A percentile compares a stretch with the other conserved stretches of the same genome.
Conservation (phyloP, 2,329 filamentous ascomycete species). For the Fusarium haematococcum region DNA sequence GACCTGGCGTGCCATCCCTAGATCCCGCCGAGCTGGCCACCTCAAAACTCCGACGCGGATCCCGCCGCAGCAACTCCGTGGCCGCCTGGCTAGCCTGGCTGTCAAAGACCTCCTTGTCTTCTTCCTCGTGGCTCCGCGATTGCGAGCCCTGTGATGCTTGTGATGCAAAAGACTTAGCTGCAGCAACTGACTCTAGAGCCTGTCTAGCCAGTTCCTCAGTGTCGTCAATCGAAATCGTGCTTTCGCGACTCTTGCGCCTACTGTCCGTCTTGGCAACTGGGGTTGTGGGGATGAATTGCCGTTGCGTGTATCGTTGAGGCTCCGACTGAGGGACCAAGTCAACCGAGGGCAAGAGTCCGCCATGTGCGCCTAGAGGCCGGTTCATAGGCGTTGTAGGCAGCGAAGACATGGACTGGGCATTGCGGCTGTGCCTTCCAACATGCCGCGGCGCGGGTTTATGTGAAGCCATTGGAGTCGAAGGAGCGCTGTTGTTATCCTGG, state of each 20-base stretch:
- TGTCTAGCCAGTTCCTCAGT: conserved; percentile 68
- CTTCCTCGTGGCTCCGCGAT: conserved; percentile 42
- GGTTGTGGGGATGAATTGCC: conserved; percentile 59
- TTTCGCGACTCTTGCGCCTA: conserved; percentile 80
- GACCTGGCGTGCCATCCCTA: conserved; percentile 57
- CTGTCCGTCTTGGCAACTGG: conserved; percentile 56
- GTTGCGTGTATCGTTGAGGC: conserved; percentile 59
- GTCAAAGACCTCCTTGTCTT: conserved; percentile 69
- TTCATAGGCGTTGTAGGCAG: conserved; percentile 80
- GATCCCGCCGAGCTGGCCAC: conserved; percentile 57
- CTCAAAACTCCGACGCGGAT: conserved; percentile 65
- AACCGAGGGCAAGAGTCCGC: conserved; percentile 70
- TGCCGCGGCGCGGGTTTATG: conserved; percentile 61
- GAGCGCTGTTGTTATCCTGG: conserved; percentile 78
- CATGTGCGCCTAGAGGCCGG: conserved; percentile 61
- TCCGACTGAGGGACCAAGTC: conserved; percentile 72
- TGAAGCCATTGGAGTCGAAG: conserved; percentile 72
- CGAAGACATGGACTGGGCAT: conserved; percentile 86
- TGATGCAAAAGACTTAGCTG: conserved; percentile 49
- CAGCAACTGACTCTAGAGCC: conserved; percentile 66
- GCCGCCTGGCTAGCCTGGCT: conserved; percentile 84
- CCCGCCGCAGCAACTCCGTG: conserved; percentile 77
- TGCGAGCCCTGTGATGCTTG: conserved; percentile 44
- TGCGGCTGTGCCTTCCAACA: conserved; percentile 75
- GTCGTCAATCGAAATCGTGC: conserved; percentile 81